Percentiles rank a stretch among this genome's conserved stretches.
phyloP scores from a whole-genome alignment of 345 rosid genomes.

The rapeseed (Brassica napus) region Da-Ae NC_063449.1:38324501-38325000 shows the following conservation, averaged over 20 bases:
- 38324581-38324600: no score
- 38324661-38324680: no score
- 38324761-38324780: neutral
- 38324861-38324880: constrained; percentile 53
- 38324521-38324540: no score
- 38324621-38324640: no score
- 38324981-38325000: constrained; percentile 22
- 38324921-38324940: constrained; percentile 12
- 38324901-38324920: constrained; percentile 32
- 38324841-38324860: constrained; percentile 57
- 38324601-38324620: no score
- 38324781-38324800: neutral
- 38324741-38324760: constrained; percentile 6
- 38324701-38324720: constrained; percentile 22
- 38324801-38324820: neutral
- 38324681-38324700: neutral
- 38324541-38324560: no score
- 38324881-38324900: neutral
- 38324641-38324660: no score
- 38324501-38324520: no score
- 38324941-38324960: constrained; percentile 30
- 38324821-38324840: constrained; percentile 56
- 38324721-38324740: constrained; percentile 7
- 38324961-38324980: constrained; percentile 39
- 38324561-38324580: no score